Conservation (phyloP, 805 yeast genomes). For the Spencermartinsiella europaea region DNA sequence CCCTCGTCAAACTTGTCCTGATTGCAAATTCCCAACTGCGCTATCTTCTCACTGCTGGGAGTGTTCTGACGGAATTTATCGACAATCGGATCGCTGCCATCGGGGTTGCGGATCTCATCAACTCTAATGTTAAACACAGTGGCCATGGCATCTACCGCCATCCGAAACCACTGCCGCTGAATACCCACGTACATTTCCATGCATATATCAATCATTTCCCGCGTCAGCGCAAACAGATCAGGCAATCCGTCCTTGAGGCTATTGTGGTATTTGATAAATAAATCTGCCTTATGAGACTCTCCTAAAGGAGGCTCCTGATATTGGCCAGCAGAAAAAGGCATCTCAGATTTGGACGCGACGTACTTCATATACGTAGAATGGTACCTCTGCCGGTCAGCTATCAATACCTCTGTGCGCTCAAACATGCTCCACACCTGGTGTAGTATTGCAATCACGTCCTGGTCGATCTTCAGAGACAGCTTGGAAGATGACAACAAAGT, state of each 20-base stretch:
- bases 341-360: conserved; percentile 12
- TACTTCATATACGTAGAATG: conserved; percentile 20
- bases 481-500: conserved; percentile 15
- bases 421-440: conserved; percentile 19
- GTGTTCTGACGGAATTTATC: conserved; percentile 7
- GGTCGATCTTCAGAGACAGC: conserved; percentile 15
- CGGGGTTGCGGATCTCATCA: conserved; percentile 11
- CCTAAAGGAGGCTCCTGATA: neutral
- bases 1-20: neutral
- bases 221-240: conserved; percentile 17
- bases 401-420: conserved; percentile 15
- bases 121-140: conserved; percentile 15
- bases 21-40: conserved; percentile 8
- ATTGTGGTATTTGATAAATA: conserved; percentile 20
- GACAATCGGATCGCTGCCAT: conserved; percentile 12
- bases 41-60: neutral
- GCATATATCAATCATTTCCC: conserved; percentile 14
- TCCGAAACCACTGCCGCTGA: conserved; percentile 22
- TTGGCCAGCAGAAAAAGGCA: neutral
- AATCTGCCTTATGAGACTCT: conserved; percentile 16
- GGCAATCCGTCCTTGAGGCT: conserved; percentile 22
- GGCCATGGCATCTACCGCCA: conserved; percentile 20
- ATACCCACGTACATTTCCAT: conserved; percentile 14
- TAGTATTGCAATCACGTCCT: conserved; percentile 16
- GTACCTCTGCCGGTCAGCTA: conserved; percentile 14